Evolutionary conservation across 306 rosid species (phyloP).

Genomic region (Prunus davidiana): DNA sequence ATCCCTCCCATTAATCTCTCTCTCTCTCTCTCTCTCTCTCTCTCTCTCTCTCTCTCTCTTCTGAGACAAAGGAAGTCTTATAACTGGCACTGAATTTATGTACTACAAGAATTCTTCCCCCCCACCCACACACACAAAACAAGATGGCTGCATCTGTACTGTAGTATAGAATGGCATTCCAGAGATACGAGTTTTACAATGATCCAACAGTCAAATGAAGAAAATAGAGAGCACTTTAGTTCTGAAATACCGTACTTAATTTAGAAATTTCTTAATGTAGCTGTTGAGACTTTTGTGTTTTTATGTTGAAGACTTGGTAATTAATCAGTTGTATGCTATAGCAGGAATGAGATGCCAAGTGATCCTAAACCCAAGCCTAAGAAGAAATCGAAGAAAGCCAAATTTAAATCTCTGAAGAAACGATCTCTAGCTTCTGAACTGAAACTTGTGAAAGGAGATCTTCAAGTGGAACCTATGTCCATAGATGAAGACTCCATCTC

Average conservation of each 20-base stretch:
- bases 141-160: not conserved
- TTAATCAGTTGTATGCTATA: not conserved
- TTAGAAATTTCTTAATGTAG: not conserved
- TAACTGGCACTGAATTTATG: not conserved
- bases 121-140: not conserved
- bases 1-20: not conserved
- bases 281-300: not conserved
- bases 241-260: not conserved
- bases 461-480: slow-evolving; percentile 49
- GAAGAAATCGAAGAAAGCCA: slow-evolving; percentile 86
- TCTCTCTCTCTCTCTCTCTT: not conserved
- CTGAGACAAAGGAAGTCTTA: not conserved
- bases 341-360: slow-evolving; percentile 56
- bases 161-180: not conserved
- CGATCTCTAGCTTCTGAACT: slow-evolving; percentile 72
- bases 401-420: slow-evolving; percentile 91
- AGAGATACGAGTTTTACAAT: not conserved
- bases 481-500: slow-evolving; percentile 55
- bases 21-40: not conserved
- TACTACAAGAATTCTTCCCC: not conserved
- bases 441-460: slow-evolving; percentile 58
- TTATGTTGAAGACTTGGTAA: not conserved
- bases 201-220: not conserved
- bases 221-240: not conserved
- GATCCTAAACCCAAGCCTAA: slow-evolving; percentile 72